Base-by-base conservation (phyloP, 495 filamentous ascomycete genomes). In the Xanthoparmelia taractica region DNA sequence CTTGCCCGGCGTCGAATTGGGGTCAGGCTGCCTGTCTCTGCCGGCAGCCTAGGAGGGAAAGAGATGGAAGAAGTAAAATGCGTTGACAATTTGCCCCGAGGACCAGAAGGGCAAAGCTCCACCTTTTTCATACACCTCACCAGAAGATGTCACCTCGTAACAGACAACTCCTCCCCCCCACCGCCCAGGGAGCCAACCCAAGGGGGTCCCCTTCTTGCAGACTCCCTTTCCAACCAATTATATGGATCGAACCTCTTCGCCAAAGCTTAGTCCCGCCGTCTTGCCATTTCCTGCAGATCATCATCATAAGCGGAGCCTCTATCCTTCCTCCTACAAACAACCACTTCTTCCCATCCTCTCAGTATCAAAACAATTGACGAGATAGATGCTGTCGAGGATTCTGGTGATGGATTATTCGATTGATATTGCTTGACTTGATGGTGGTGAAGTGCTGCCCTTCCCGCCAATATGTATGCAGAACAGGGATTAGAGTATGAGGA, bases 51-150 rank as follows among this genome's bases (percentile, higher is more conserved):
- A 52, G 40, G 60, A 57, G 11, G 45, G 47, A 56, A 52, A 27
- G 34, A 25, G n/a, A 13, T 37, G 17, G 17, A 41, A 43, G 38
- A 25, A 58, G 54, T 41, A 25, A 29, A 57, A 43, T 48, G 23
- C 40, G n/a, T 25, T 57, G 43, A 57, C 54, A n/a, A 20, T 6
- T 61, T 38, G 41, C 4, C 41, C n/a, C 61, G 40, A 63, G 33
- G 61, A 63, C 61, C 20, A 63, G 31, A 63, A 59, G 36, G 61
- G 61, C 61, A 63, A 58, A 50, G 61, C 54, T 57, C 41, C 55
- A 58, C 47, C 61, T 20, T 41, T 33, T 33, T 58, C n/a, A 40
- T 50, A 54, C 61, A 63, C 33, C 43, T 50, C 54, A 31, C 55
- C 43, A 63, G 55, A 40, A 20, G 55, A 52, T 34, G 52, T 31